Conservation (phyloP, 805 yeast species). For the Kodamaea kaohsiungensis region DNA sequence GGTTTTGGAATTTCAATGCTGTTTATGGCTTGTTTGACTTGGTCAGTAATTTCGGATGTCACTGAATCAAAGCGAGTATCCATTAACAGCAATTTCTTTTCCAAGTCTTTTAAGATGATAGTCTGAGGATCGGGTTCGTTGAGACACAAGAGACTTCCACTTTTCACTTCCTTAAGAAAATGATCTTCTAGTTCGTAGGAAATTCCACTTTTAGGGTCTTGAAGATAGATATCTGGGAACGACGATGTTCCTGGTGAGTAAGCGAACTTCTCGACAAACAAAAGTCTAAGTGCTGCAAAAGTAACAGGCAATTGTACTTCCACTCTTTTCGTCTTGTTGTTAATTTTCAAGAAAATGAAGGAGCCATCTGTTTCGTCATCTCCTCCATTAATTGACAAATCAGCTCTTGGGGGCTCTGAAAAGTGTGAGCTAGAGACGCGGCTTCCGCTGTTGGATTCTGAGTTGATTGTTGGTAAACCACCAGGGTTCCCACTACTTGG, state of each 20-base stretch:
- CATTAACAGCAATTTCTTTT: conserved; percentile 16
- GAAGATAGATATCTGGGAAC: conserved; percentile 79
- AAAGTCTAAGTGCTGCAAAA: conserved; percentile 56
- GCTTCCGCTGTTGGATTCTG: conserved; percentile 7
- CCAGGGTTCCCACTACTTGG: conserved; percentile 2
- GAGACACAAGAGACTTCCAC: conserved; percentile 61
- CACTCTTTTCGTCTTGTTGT: conserved; percentile 57
- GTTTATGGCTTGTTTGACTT: conserved; percentile 20
- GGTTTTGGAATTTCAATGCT: conserved; percentile 23
- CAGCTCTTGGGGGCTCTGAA: not conserved
- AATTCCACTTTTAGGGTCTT: conserved; percentile 57
- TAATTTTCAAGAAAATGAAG: conserved; percentile 50
- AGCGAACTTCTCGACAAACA: conserved; percentile 86
- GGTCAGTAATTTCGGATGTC: conserved; percentile 14
- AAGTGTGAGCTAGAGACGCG: conserved; percentile 1
- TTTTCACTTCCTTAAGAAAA: conserved; percentile 54
- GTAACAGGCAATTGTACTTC: conserved; percentile 46
- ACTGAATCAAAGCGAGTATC: conserved; percentile 19
- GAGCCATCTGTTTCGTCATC: conserved; percentile 9
- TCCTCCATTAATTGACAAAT: not conserved
- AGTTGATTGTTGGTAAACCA: conserved; percentile 14
- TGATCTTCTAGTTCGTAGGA: conserved; percentile 81
- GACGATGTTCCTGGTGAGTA: conserved; percentile 70
- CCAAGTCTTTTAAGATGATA: conserved; percentile 22
- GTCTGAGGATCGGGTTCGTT: conserved; percentile 44